phyloP scores from a whole-genome alignment of 2,329 filamentous ascomycete genomes.

The Lachnellula occidentalis region DNA sequence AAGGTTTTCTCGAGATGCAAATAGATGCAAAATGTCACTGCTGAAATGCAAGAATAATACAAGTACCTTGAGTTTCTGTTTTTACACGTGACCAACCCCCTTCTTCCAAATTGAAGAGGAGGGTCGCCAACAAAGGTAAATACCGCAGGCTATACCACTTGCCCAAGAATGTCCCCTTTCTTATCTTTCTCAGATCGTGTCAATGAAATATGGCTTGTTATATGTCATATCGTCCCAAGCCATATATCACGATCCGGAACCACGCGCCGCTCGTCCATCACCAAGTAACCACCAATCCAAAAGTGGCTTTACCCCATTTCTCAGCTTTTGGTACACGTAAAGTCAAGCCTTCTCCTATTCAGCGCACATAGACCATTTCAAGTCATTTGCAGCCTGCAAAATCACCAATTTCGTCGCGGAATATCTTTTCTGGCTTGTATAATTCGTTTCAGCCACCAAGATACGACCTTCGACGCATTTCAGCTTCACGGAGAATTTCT shows the following conservation, averaged over 20 bases:
- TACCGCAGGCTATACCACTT: neutral
- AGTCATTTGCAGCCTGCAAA: neutral
- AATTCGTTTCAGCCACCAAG: slow-evolving; percentile 36
- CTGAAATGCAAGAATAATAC: too few relatives aligned
- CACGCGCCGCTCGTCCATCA: neutral
- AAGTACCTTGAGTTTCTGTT: too few relatives aligned
- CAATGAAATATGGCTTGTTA: neutral
- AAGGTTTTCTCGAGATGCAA: too few relatives aligned
- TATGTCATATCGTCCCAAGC: neutral
- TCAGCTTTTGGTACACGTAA: neutral
- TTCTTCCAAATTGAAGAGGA: too few relatives aligned
- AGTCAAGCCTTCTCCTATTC: neutral
- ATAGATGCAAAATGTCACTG: too few relatives aligned
- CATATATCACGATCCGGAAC: neutral
- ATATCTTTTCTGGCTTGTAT: neutral
- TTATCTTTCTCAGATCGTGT: neutral
- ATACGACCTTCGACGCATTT: slow-evolving; percentile 60
- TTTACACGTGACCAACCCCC: too few relatives aligned
- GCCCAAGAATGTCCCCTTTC: neutral
- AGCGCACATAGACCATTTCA: neutral
- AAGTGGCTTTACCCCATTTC: too few relatives aligned
- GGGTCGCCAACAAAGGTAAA: too few relatives aligned
- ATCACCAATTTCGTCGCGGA: neutral
- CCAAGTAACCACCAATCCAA: neutral
- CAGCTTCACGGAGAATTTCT: slow-evolving; percentile 76